phyloP scores from a whole-genome alignment of 2,329 filamentous ascomycete genomes.

The Mycogone perniciosa region DNA sequence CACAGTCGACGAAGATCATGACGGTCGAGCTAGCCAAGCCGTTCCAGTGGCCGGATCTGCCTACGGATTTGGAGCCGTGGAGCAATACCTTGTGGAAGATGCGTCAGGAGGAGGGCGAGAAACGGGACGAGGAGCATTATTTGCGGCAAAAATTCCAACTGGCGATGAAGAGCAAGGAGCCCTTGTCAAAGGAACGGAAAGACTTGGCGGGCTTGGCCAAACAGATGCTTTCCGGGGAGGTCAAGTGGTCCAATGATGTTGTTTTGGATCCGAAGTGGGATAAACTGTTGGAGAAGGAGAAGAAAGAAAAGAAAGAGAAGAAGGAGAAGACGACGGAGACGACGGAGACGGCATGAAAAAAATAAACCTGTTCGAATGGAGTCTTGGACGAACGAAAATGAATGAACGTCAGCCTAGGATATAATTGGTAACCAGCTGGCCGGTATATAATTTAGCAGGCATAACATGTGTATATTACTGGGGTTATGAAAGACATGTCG shows the following conservation, averaged over 20 bases:
- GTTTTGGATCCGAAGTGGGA: slow-evolving; percentile 44
- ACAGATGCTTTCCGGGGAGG: slow-evolving; percentile 53
- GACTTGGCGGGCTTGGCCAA: slow-evolving; percentile 58
- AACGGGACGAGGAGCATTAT: slow-evolving; percentile 32
- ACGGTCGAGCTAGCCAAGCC: slow-evolving; percentile 81
- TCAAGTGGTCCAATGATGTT: slow-evolving; percentile 51
- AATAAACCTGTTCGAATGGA: background rate
- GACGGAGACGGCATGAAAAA: slow-evolving; percentile 2
- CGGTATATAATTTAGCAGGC: slow-evolving; percentile 24
- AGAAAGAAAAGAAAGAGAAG: slow-evolving; percentile 20
- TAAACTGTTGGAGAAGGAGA: slow-evolving; percentile 21
- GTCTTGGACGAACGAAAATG: background rate
- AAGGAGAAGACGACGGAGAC: slow-evolving; percentile 12
- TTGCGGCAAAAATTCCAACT: slow-evolving; percentile 28
- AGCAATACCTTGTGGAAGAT: slow-evolving; percentile 54
- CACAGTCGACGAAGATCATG: slow-evolving; percentile 80
- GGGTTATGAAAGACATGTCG: slow-evolving; percentile 12
- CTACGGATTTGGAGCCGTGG: slow-evolving; percentile 57
- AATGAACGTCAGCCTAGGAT: background rate
- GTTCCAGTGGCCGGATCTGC: slow-evolving; percentile 78
- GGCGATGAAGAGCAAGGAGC: slow-evolving; percentile 36
- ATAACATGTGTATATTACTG: slow-evolving; percentile 28
- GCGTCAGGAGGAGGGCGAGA: slow-evolving; percentile 41
- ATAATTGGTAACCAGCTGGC: background rate
- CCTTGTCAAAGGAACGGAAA: slow-evolving; percentile 35